Evolutionary conservation across 768 basidiomycete genomes (phyloP).

Genomic region (Lactifluus volemus): DNA sequence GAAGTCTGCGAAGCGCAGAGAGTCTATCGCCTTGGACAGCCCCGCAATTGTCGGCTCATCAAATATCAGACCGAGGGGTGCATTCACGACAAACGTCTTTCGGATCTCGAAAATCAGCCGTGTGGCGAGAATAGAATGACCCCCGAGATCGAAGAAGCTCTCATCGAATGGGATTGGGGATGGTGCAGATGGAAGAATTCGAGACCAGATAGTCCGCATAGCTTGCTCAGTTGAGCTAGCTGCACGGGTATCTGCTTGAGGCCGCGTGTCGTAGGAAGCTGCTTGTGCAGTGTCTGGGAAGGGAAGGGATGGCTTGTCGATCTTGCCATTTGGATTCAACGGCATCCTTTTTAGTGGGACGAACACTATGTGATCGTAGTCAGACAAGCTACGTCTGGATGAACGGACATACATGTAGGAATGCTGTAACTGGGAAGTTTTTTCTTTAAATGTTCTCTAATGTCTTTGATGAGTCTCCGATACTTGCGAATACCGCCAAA

Average conservation of each 20-base stretch:
- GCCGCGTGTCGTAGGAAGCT: conserved; percentile 34
- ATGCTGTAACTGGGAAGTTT: conserved; percentile 94
- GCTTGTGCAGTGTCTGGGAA: conserved; percentile 93
- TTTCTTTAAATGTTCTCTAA: conserved; percentile 92
- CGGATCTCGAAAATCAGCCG: conserved; percentile 95
- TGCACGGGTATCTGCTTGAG: conserved; percentile 28
- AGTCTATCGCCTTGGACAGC: conserved; percentile 69
- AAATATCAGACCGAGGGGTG: conserved; percentile 87
- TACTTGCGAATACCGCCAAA: conserved; percentile 78
- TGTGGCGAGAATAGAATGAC: conserved; percentile 97
- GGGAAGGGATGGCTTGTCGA: conserved; percentile 96
- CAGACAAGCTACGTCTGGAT: conserved; percentile 2
- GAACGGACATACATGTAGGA: conserved; percentile 60
- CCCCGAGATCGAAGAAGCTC: conserved; percentile 96
- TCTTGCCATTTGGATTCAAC: conserved; percentile 96
- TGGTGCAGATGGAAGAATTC: conserved; percentile 71
- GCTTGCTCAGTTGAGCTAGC: conserved; percentile 67
- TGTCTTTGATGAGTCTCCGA: conserved; percentile 81
- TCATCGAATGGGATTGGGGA: conserved; percentile 79
- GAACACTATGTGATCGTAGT: conserved; percentile 51
- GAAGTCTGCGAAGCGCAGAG: conserved; percentile 68
- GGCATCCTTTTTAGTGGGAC: conserved; percentile 95
- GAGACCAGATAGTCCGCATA: conserved; percentile 79
- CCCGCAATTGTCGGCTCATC: conserved; percentile 78
- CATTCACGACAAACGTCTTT: conserved; percentile 83